Percentiles rank a stretch among this genome's conserved stretches.
phyloP scores from a whole-genome alignment of 495 filamentous ascomycete species.

The Aspergillus olivimuriae region DNA sequence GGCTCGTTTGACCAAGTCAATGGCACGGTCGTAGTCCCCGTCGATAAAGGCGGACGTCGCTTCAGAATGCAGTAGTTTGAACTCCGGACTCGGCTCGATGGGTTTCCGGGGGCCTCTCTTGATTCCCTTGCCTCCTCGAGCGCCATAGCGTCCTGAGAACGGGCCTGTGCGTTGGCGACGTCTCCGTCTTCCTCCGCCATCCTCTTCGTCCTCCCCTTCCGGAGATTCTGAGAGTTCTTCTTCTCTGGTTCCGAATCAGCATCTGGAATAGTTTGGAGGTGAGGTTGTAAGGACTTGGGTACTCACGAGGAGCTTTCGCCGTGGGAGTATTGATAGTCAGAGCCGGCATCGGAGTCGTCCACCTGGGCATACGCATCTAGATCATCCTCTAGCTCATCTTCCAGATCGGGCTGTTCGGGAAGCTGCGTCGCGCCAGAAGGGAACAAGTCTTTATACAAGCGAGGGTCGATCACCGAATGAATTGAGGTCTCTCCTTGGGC shows the following conservation, averaged over 20 bases:
- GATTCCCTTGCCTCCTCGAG: slow-evolving; percentile 43
- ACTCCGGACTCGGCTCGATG: slow-evolving; percentile 65
- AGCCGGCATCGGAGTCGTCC: slow-evolving; percentile 17
- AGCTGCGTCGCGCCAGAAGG: slow-evolving; percentile 8
- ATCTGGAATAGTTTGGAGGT: not conserved
- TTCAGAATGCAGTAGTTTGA: slow-evolving; percentile 63
- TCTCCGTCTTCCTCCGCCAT: slow-evolving; percentile 19
- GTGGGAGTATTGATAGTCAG: slow-evolving; percentile 20
- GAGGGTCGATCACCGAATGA: slow-evolving; percentile 34
- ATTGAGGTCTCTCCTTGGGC: slow-evolving; percentile 10
- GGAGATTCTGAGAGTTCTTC: slow-evolving; percentile 16
- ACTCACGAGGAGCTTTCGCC: slow-evolving; percentile 18
- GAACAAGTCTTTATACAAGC: slow-evolving; percentile 29
- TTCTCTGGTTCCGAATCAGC: slow-evolving; percentile 14
- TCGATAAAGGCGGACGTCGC: slow-evolving; percentile 66
- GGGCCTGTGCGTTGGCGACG: slow-evolving; percentile 32
- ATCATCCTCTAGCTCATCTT: slow-evolving; percentile 10
- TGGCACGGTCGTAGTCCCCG: slow-evolving; percentile 57
- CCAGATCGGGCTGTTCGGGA: slow-evolving; percentile 5
- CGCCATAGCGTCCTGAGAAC: slow-evolving; percentile 39
- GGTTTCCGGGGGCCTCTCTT: slow-evolving; percentile 64
- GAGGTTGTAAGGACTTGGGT: not conserved
- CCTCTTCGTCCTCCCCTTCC: slow-evolving; percentile 27
- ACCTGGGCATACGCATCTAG: slow-evolving; percentile 9
- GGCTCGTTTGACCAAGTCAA: slow-evolving; percentile 56